A percentile compares a stretch with the other conserved stretches of the same genome.
Evolutionary conservation across 2,329 filamentous ascomycete genomes (phyloP).

Genomic region (Tricladium varicosporioides): DNA sequence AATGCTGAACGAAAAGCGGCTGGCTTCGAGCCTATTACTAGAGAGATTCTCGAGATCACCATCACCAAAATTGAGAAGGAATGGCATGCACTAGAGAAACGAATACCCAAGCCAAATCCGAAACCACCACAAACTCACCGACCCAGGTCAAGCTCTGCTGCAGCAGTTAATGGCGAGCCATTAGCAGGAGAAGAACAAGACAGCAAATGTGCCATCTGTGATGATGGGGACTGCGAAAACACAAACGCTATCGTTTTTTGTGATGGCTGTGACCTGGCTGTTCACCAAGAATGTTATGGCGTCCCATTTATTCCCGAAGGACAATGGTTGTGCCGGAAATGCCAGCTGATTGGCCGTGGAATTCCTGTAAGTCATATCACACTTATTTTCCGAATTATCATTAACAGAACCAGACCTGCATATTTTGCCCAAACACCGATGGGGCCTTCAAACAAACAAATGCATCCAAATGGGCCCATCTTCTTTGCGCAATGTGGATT

Average conservation of each 20-base stretch:
- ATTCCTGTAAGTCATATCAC: slow-evolving; percentile 62
- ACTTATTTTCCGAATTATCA: background rate
- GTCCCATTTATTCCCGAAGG: slow-evolving; percentile 98
- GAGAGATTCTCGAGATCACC: slow-evolving; percentile 93
- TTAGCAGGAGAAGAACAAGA: slow-evolving; percentile 89
- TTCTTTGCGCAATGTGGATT: slow-evolving; percentile 98
- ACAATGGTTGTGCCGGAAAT: slow-evolving; percentile 97
- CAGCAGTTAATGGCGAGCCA: slow-evolving; percentile 91
- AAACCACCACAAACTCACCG: slow-evolving; percentile 94
- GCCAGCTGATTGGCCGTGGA: slow-evolving; percentile 89
- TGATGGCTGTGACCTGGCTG: slow-evolving; percentile 93
- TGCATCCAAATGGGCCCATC: slow-evolving; percentile 92
- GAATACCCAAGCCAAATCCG: slow-evolving; percentile 94
- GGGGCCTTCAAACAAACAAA: slow-evolving; percentile 99
- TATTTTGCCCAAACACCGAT: slow-evolving; percentile 97
- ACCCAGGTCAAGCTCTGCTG: slow-evolving; percentile 88
- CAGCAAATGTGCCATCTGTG: slow-evolving; percentile 95
- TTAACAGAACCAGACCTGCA: slow-evolving; percentile 66
- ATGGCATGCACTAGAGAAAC: slow-evolving; percentile 93
- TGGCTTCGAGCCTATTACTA: slow-evolving; percentile 79
- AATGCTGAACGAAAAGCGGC: slow-evolving; percentile 74
- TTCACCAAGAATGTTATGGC: slow-evolving; percentile 98
- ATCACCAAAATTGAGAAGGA: slow-evolving; percentile 99
- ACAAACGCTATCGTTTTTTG: slow-evolving; percentile 99
- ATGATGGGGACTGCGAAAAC: slow-evolving; percentile 99